Evolutionary conservation across 2,329 filamentous ascomycete genomes (phyloP).

Genomic region (Lecanosticta acicola): DNA sequence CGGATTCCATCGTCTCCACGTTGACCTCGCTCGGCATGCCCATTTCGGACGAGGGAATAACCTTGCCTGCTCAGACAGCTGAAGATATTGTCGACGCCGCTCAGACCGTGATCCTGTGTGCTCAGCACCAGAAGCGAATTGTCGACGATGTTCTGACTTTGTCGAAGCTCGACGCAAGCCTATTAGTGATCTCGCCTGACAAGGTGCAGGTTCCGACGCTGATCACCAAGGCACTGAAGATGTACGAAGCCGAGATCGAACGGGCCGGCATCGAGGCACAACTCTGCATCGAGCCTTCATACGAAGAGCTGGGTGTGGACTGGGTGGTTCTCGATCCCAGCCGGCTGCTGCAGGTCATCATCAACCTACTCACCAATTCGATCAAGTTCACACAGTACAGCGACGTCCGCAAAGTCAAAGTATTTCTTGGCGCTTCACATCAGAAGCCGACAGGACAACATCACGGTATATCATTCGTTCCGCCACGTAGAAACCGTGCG

Average conservation of each 20-base stretch:
- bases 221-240: constrained; percentile 30
- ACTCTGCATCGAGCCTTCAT: constrained; percentile 33
- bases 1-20: constrained; percentile 38
- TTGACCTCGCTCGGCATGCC: constrained; percentile 21
- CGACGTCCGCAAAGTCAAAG: constrained; percentile 32
- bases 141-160: constrained; percentile 43
- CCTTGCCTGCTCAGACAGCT: constrained; percentile 13
- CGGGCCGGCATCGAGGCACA: constrained; percentile 25
- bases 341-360: constrained; percentile 40
- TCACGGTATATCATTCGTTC: constrained; percentile 33
- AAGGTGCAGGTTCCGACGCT: constrained; percentile 35
- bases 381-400: constrained; percentile 44
- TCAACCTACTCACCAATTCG: constrained; percentile 42
- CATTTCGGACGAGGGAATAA: constrained; percentile 23
- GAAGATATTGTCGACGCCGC: constrained; percentile 28
- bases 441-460: constrained; percentile 30
- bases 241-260: constrained; percentile 30
- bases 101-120: constrained; percentile 42
- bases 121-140: constrained; percentile 44
- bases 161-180: constrained; percentile 42
- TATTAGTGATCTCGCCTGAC: constrained; percentile 40
- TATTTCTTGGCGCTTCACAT: constrained; percentile 35
- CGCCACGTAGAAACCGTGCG: constrained; percentile 20
- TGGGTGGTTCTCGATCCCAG: constrained; percentile 40
- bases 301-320: constrained; percentile 34